Evolutionary conservation across 2,329 filamentous ascomycete species (phyloP).

Genomic region (Scedosporium apiospermum): DNA sequence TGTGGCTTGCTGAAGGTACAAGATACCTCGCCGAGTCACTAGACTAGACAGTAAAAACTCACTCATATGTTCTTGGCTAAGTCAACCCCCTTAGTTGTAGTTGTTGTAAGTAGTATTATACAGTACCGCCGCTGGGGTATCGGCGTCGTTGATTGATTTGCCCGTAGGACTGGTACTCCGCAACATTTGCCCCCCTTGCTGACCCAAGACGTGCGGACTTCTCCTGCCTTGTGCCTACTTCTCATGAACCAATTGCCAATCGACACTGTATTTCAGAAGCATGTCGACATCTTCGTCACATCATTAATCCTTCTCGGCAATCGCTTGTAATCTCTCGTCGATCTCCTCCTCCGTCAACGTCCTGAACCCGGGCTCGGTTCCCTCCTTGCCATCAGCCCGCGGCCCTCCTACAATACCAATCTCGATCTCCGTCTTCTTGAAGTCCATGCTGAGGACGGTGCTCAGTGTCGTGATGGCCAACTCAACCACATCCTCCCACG

Average conservation of each 20-base stretch:
- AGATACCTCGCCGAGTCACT: neutral
- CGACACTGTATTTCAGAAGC: neutral
- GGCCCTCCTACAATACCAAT: conserved; percentile 94
- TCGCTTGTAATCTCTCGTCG: conserved; percentile 93
- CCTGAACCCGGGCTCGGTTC: conserved; percentile 70
- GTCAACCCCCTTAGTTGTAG: neutral
- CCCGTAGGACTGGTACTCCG: neutral
- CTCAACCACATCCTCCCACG: conserved; percentile 97
- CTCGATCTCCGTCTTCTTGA: conserved; percentile 98
- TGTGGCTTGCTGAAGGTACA: conserved; percentile 5
- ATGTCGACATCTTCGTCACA: neutral
- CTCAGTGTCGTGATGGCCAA: conserved; percentile 90
- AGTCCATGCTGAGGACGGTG: conserved; percentile 95
- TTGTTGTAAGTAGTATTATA: neutral
- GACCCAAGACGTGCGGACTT: neutral
- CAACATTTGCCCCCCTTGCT: neutral
- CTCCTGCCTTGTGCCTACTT: neutral
- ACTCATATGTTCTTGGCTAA: neutral
- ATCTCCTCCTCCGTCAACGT: conserved; percentile 95
- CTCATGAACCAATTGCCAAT: neutral
- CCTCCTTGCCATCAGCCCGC: conserved; percentile 70
- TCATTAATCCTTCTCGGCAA: conserved; percentile 91
- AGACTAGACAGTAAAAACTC: too few species aligned
- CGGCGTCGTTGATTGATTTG: neutral
- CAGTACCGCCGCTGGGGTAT: neutral